Evolutionary conservation across 2,329 filamentous ascomycete genomes (phyloP).

Genomic region (Colletotrichum scovillei): DNA sequence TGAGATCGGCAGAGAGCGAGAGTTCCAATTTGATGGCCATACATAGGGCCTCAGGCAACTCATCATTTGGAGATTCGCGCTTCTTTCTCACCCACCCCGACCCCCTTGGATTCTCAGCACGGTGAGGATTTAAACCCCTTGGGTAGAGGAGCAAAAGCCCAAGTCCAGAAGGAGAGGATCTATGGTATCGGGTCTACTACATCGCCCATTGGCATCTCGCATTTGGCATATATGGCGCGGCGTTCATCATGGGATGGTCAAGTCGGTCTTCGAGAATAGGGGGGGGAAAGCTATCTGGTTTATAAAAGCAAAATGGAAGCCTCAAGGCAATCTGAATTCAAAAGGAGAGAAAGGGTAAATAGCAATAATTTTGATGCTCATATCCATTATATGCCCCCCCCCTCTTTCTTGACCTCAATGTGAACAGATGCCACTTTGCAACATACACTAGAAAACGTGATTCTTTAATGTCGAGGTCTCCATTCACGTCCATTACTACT

Average conservation of each 20-base stretch:
- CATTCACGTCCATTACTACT: neutral
- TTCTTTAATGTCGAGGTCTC: neutral
- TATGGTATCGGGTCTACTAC: neutral
- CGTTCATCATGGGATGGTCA: slow-evolving; percentile 10
- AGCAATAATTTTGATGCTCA: neutral
- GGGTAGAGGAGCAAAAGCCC: neutral
- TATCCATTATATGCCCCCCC: neutral
- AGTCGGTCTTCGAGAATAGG: neutral
- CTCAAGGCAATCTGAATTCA: neutral
- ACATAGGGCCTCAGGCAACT: too few species aligned
- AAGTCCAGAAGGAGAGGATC: neutral
- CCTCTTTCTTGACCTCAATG: neutral
- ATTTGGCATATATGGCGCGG: slow-evolving; percentile 21
- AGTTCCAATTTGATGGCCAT: too few species aligned
- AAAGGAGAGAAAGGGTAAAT: neutral
- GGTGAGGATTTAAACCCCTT: too few species aligned
- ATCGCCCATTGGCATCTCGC: neutral
- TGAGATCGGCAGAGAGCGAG: too few species aligned
- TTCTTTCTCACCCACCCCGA: too few species aligned
- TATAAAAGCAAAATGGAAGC: neutral
- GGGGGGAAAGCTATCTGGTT: neutral
- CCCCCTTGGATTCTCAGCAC: too few species aligned
- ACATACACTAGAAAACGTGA: neutral
- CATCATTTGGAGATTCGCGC: too few species aligned
- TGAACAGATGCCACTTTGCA: neutral